These are phyloP conservation scores for Leishmania amazonensis DNA, from an alignment of 208 protist genomes.

Conservation along the genomic window DNA sequence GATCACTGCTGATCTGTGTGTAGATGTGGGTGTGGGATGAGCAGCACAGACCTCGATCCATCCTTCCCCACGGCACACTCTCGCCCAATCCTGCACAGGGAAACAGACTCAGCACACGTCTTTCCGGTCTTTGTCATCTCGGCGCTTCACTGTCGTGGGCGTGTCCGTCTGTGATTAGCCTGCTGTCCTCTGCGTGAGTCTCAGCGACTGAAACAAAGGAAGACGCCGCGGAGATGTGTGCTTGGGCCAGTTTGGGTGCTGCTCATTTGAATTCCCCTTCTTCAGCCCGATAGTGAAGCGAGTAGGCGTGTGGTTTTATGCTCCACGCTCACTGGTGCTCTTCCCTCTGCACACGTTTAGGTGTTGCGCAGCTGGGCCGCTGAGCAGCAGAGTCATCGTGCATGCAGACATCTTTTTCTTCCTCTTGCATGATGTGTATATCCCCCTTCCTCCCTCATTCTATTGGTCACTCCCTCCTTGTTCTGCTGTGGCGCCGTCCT, in stretches of 20 bases:
- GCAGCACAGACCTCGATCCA: not conserved
- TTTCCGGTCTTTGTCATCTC: not conserved
- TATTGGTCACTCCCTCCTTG: not conserved
- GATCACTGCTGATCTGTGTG: not conserved
- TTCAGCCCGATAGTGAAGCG: conserved; percentile 9
- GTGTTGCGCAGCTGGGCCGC: not conserved
- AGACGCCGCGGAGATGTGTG: not conserved
- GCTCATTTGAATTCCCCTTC: not conserved
- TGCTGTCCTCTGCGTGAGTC: not conserved
- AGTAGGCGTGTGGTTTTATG: conserved; percentile 10
- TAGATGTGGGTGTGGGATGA: not conserved
- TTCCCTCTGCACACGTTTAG: conserved; percentile 8
- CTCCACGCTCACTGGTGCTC: not conserved
- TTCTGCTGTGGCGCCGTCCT: not conserved
- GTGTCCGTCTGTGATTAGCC: conserved; percentile 5
- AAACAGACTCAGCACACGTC: not conserved
- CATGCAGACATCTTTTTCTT: not conserved
- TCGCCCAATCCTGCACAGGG: not conserved
- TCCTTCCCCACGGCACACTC: not conserved
- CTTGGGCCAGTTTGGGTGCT: not conserved
- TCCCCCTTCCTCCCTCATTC: not conserved
- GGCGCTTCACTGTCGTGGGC: not conserved
- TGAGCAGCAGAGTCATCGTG: not conserved
- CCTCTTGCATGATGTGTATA: not conserved
- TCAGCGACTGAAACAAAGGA: not conserved